Evolutionary conservation across 2,329 filamentous ascomycete genomes (phyloP).

Genomic region (Ascochyta pisi): DNA sequence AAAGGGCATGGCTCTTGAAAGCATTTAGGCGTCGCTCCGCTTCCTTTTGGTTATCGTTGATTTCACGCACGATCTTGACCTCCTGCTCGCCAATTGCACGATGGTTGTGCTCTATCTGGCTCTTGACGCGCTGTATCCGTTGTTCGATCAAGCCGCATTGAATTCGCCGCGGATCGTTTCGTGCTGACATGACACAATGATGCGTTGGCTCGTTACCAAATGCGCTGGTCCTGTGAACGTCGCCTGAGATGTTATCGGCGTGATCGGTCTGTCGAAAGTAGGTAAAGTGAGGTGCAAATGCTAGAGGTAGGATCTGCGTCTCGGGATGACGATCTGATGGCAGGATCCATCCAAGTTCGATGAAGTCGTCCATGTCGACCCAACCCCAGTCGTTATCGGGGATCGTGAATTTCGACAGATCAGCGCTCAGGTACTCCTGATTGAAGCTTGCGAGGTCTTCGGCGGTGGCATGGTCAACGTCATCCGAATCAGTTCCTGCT

Average conservation of each 20-base stretch:
- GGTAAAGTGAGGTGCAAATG: constrained; percentile 91
- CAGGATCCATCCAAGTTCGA: constrained; percentile 95
- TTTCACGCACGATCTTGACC: constrained; percentile 63
- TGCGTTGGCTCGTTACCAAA: constrained; percentile 96
- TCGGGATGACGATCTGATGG: constrained; percentile 89
- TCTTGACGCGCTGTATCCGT: constrained; percentile 77
- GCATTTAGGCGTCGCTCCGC: constrained; percentile 63
- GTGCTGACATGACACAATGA: constrained; percentile 85
- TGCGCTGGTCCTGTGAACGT: constrained; percentile 80
- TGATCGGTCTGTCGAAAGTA: constrained; percentile 98
- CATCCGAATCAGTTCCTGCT: constrained; percentile 77
- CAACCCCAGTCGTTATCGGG: constrained; percentile 94
- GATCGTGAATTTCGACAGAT: constrained; percentile 89
- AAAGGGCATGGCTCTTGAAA: constrained; percentile 63
- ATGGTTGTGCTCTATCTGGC: constrained; percentile 78
- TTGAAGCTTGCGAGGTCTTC: constrained; percentile 65
- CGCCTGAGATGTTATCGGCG: constrained; percentile 77
- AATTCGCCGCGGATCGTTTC: constrained; percentile 80
- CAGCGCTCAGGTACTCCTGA: constrained; percentile 57
- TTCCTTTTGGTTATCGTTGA: constrained; percentile 60
- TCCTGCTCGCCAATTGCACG: constrained; percentile 78
- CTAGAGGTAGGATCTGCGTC: constrained; percentile 91
- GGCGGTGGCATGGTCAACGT: constrained; percentile 72
- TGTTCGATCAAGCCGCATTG: constrained; percentile 85
- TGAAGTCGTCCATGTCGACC: constrained; percentile 99